These are phyloP conservation scores for Globisporangium echinulatum DNA, from an alignment of 352 stramenopile species.

Conservation along the genomic window DNA sequence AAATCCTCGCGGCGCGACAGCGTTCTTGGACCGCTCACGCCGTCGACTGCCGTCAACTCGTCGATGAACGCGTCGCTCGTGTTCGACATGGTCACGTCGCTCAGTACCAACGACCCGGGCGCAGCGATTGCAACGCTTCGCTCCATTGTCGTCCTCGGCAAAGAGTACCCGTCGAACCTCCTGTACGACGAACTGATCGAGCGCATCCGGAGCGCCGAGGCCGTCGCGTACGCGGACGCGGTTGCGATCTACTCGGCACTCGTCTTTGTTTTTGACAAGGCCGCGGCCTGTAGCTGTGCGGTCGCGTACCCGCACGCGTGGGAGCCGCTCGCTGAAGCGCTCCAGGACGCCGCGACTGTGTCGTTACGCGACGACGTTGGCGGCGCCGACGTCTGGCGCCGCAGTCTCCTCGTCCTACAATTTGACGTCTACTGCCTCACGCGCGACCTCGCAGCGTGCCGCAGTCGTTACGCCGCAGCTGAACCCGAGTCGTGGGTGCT, in stretches of 20 bases:
- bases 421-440: conserved; percentile 82
- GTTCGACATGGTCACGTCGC: conserved; percentile 77
- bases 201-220: conserved; percentile 66
- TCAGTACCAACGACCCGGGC: conserved; percentile 79
- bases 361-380: conserved; percentile 2
- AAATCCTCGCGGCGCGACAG: conserved; percentile 6
- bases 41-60: conserved; percentile 47
- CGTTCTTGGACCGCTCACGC: conserved; percentile 31
- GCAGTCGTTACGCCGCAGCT: conserved; percentile 36
- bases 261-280: conserved; percentile 79
- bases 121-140: conserved; percentile 68
- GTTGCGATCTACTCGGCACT: conserved; percentile 75
- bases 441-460: conserved; percentile 54
- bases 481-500: conserved; percentile 50
- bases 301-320: conserved; percentile 66
- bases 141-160: conserved; percentile 78
- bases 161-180: conserved; percentile 76
- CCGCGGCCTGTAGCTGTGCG: conserved; percentile 48
- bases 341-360: conserved; percentile 51
- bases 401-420: conserved; percentile 66
- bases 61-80: conserved; percentile 79
- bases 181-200: conserved; percentile 78
- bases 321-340: conserved; percentile 46
- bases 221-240: conserved; percentile 59
- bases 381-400: conserved; percentile 59